Percentiles rank a stretch among this genome's conserved stretches.
These are phyloP conservation scores for Kwoniella europaea DNA, from an alignment of 768 basidiomycete genomes.

Conservation along the genomic window DNA sequence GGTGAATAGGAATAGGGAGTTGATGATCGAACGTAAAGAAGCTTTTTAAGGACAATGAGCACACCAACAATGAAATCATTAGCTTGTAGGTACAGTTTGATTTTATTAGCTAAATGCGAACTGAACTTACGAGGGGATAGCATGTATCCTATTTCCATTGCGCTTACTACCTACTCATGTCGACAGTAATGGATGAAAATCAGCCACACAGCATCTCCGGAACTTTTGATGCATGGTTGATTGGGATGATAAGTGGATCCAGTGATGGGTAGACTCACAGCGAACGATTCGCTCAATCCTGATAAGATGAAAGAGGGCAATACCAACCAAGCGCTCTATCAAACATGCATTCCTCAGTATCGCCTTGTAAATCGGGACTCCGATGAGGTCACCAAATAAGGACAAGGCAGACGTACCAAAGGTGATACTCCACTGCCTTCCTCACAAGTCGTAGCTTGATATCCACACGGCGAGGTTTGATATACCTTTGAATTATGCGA, in stretches of 20 bases:
- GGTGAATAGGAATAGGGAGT: constrained; percentile 49
- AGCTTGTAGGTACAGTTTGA: background rate
- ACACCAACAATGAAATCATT: background rate
- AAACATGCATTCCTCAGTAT: background rate
- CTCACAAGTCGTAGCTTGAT: constrained; percentile 22
- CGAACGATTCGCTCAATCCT: constrained; percentile 33
- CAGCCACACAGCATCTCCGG: too few relatives aligned
- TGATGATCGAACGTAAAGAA: constrained; percentile 38
- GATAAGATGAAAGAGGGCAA: constrained; percentile 25
- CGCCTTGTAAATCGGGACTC: too few relatives aligned
- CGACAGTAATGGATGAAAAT: background rate
- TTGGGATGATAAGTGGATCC: too few relatives aligned
- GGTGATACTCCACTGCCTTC: constrained; percentile 23
- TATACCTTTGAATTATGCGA: constrained; percentile 16
- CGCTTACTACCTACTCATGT: constrained; percentile 46
- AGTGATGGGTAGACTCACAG: constrained; percentile 19
- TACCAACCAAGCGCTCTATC: constrained; percentile 48
- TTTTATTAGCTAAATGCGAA: constrained; percentile 11
- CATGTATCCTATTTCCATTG: constrained; percentile 48
- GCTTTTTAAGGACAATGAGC: constrained; percentile 4
- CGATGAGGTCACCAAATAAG: too few relatives aligned
- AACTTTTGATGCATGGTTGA: too few relatives aligned
- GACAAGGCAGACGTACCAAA: constrained; percentile 4
- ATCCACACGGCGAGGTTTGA: constrained; percentile 25
- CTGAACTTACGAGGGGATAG: constrained; percentile 30